Conservation (phyloP, 129 eudicot genomes). For the Centella asiatica region DNA sequence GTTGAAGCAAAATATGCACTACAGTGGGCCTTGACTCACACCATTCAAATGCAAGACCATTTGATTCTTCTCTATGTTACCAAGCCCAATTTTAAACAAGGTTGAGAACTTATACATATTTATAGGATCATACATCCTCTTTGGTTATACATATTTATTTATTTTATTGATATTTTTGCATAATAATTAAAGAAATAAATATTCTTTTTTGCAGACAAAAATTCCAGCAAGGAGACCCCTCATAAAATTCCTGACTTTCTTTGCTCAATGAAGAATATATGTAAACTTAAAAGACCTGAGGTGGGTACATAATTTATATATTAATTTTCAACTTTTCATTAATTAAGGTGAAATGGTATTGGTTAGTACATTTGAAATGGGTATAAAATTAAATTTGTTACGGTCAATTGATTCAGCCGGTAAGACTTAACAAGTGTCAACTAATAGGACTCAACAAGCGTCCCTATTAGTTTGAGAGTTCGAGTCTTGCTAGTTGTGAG, state of each 20-base stretch:
- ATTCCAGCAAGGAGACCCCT: conserved; percentile 32
- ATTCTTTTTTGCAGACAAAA: conserved; percentile 27
- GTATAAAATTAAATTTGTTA: not conserved
- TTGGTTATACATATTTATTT: not conserved
- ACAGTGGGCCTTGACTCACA: conserved; percentile 79
- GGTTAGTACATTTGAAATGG: too few relatives aligned
- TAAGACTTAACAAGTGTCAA: too few relatives aligned
- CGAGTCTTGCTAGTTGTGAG: too few relatives aligned
- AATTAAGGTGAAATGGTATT: not conserved
- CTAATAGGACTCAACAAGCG: too few relatives aligned
- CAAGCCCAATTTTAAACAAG: conserved; percentile 51
- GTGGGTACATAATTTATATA: conserved; percentile 26
- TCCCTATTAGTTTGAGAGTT: too few relatives aligned
- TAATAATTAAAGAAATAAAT: not conserved
- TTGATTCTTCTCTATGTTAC: conserved; percentile 58
- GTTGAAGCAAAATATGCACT: conserved; percentile 60
- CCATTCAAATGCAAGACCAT: conserved; percentile 56
- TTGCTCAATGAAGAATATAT: conserved; percentile 44
- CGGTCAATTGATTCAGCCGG: not conserved
- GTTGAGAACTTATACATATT: conserved; percentile 10
- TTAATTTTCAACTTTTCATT: not conserved
- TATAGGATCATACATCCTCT: not conserved
- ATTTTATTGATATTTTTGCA: not conserved
- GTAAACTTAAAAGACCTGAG: conserved; percentile 58
- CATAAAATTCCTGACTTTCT: conserved; percentile 46